A percentile compares a stretch with the other conserved stretches of the same genome.
Evolutionary conservation across 1,284 basidiomycete species (phyloP).

Genomic region (Malassezia pachydermatis): DNA sequence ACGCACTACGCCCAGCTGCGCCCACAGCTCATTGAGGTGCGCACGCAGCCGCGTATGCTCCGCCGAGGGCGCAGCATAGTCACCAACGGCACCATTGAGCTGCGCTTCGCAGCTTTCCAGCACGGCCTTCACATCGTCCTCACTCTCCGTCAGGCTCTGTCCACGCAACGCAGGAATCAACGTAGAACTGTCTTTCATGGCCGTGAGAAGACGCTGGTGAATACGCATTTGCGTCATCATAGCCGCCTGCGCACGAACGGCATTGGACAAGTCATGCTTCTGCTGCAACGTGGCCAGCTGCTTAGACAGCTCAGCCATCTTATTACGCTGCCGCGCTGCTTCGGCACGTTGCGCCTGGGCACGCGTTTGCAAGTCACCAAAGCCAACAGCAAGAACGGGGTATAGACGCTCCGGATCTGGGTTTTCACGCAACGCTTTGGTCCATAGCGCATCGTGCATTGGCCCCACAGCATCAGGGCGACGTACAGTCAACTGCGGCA

Average conservation of each 20-base stretch:
- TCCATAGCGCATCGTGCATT: slow-evolving; percentile 42
- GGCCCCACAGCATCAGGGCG: slow-evolving; percentile 37
- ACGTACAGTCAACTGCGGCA: slow-evolving; percentile 29
- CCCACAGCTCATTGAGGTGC: slow-evolving; percentile 45
- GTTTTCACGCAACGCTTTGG: slow-evolving; percentile 34
- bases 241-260: slow-evolving; percentile 30
- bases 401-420: slow-evolving; percentile 39
- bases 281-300: slow-evolving; percentile 28
- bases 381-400: slow-evolving; percentile 43
- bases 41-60: slow-evolving; percentile 25
- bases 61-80: neutral
- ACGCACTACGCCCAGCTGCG: slow-evolving; percentile 36
- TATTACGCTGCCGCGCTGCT: slow-evolving; percentile 26
- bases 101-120: slow-evolving; percentile 42
- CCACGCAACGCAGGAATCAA: slow-evolving; percentile 36
- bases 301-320: slow-evolving; percentile 20
- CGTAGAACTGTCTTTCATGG: slow-evolving; percentile 25
- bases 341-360: slow-evolving; percentile 31
- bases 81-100: slow-evolving; percentile 20
- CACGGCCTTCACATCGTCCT: slow-evolving; percentile 29
- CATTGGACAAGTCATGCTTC: slow-evolving; percentile 33
- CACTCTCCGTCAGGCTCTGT: slow-evolving; percentile 29
- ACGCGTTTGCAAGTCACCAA: slow-evolving; percentile 36
- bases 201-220: slow-evolving; percentile 33
- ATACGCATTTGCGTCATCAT: slow-evolving; percentile 30